Evolutionary conservation across 257 asterid species (phyloP), one percentile per base, ranked within the genome.

Genomic region (Fraxinus cuspidata): DNA sequence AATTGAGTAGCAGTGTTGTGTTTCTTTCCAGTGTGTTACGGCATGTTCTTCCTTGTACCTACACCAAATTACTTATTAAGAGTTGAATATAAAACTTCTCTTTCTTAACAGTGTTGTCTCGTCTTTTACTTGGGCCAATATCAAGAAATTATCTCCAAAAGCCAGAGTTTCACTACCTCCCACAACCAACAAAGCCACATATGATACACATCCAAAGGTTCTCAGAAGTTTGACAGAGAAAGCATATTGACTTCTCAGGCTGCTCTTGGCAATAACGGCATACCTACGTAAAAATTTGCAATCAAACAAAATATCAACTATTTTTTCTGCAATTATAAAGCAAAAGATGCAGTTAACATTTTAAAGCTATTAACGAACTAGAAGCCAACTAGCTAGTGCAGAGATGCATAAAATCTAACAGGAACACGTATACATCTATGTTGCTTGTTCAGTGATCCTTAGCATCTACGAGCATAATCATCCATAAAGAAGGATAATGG

Each of bases 191-290:
- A 87, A 86, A 90, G 56, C 99, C 98, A 84, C 99, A 95, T 67
- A 95, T 81, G 73, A 95, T 84, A 79, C 99, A 95, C 97, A 95
- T 95, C 99, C 99, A 95, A 60, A 95, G 98, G 82, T 95, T 93
- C 77, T 91, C 97, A 74, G 94, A 80, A 70, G 97, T 91, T 81
- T 89, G 96, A 74, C 99, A 95, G 77, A 95, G 77, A 82, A 88
- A 84, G 73, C 98, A 95, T 77, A 81, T 86, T 83, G 99, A 95
- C 85, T 89, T 92, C 86, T 91, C 97, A 64, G 99, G 97, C 88
- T 90, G 98, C 88, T 93, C 96, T 87, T 95, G 98, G 86, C 97
- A 95, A 87, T 89, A 95, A 68, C 98, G 91, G 75, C 99, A 95
- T 71, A 95, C 99, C 98, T 95, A 82, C 27, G 38, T 53, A 74